Percentiles rank a stretch among this genome's conserved stretches.
Conservation (phyloP, 2,329 filamentous ascomycete species). For the Cladobotryum protrusum region DNA sequence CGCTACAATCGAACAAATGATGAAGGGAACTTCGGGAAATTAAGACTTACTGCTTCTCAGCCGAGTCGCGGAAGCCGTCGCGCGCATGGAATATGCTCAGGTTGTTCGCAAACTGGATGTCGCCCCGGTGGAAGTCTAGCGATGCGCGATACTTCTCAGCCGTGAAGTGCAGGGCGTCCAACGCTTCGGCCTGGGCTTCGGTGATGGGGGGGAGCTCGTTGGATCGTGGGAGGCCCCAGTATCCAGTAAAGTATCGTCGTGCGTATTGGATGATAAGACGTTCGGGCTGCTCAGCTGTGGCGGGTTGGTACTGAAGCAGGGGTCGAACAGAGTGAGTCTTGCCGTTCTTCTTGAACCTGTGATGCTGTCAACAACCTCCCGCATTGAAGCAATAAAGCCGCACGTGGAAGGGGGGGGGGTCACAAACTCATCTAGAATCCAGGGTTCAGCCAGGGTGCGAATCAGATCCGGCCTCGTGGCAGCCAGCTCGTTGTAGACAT, state of each 20-base stretch:
- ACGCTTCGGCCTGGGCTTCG: constrained; percentile 46
- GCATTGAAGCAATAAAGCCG: too few species aligned
- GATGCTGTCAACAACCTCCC: too few species aligned
- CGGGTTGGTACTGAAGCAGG: constrained; percentile 50
- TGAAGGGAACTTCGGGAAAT: not conserved
- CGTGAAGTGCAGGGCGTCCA: constrained; percentile 45
- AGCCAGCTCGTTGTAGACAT: constrained; percentile 58
- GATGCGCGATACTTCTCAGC: constrained; percentile 40
- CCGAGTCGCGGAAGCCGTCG: constrained; percentile 40
- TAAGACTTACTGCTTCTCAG: constrained; percentile 36
- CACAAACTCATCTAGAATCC: constrained; percentile 38
- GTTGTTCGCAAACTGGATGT: constrained; percentile 52
- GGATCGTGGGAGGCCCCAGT: constrained; percentile 47
- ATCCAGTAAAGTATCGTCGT: constrained; percentile 53
- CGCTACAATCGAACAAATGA: constrained; percentile 9
- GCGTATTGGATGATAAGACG: constrained; percentile 55
- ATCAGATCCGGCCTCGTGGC: constrained; percentile 53
- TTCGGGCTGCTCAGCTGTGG: constrained; percentile 39
- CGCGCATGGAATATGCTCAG: constrained; percentile 48
- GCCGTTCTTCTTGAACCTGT: constrained; percentile 45
- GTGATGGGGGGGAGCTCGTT: constrained; percentile 50
- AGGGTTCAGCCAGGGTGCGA: constrained; percentile 46
- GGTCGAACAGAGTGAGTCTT: constrained; percentile 34
- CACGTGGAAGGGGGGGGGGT: not conserved
- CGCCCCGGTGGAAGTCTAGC: constrained; percentile 43